Base-by-base conservation (phyloP, 2,329 filamentous ascomycete genomes). In the Colletotrichum chlorophyti region DNA sequence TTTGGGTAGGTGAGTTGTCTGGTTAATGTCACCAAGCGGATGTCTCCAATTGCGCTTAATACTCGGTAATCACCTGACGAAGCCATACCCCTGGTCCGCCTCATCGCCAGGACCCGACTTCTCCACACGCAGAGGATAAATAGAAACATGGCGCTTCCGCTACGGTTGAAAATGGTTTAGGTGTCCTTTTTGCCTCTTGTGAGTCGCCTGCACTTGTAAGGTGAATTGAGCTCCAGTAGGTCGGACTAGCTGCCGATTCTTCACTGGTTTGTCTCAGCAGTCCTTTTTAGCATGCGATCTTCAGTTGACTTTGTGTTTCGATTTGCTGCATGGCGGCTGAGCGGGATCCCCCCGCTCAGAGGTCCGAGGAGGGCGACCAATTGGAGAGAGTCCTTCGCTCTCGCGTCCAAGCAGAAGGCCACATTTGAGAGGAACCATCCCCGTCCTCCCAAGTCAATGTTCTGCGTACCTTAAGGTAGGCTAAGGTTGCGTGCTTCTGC, bases 401-500 rank as follows among this genome's bases (percentile, higher is more conserved):
- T 27, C 21, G 17, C 43, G 17, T 11, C n/a, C 19, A 29, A 27
- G 5, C 23, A 10, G n/a, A n/a, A n/a, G n/a, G n/a, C n/a, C 12
- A 17, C 9, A 21, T 27, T 8, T 31, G 17, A 31, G 24, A 38
- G 26, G 46, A 49, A 24, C 46, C 23, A 26, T 49, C 46, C 15
- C 23, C 38, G 32, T 34, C 46, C n/a, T n/a, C n/a, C n/a, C n/a
- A n/a, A n/a, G n/a, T n/a, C n/a, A n/a, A n/a, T n/a, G n/a, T n/a
- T n/a, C n/a, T n/a, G n/a, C n/a, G n/a, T n/a, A n/a, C n/a, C n/a
- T n/a, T n/a, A n/a, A n/a, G n/a, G n/a, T n/a, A n/a, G n/a, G n/a
- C n/a, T n/a, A n/a, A n/a, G n/a, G n/a, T 54, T 59, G 55, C 55
- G 51, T 55, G 55, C 55, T 59, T 51, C 9, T 54, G 23, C 42